Evolutionary conservation across 2,329 filamentous ascomycete species (phyloP).

Genomic region (Sporothrix schenckii): DNA sequence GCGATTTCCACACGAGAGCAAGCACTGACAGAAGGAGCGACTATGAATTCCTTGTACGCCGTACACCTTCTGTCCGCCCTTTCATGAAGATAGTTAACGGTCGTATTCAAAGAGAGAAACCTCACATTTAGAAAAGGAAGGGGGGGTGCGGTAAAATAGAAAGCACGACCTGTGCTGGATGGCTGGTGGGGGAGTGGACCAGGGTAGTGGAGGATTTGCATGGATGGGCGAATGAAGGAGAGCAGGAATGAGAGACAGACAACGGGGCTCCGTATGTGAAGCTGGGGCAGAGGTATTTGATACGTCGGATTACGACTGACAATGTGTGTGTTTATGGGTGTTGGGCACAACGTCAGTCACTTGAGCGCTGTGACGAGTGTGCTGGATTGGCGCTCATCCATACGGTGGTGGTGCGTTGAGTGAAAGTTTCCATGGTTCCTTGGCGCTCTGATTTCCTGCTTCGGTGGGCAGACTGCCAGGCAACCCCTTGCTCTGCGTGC

Average conservation of each 20-base stretch:
- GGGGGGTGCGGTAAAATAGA: constrained; percentile 30
- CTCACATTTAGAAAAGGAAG: constrained; percentile 22
- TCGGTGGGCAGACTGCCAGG: constrained; percentile 17
- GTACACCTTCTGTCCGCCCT: neutral
- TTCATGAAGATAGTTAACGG: neutral
- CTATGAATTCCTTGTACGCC: neutral
- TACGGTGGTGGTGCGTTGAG: neutral
- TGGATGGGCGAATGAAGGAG: constrained; percentile 11
- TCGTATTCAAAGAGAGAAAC: neutral
- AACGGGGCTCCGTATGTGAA: constrained; percentile 16
- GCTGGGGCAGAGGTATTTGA: neutral
- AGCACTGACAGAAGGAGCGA: neutral
- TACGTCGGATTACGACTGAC: too few relatives aligned
- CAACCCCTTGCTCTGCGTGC: neutral
- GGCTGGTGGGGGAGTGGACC: constrained; percentile 16
- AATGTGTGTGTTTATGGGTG: neutral
- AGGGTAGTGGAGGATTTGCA: constrained; percentile 6
- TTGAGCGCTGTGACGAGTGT: constrained; percentile 3
- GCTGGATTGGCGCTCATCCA: neutral
- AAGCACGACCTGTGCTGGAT: constrained; percentile 29
- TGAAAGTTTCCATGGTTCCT: constrained; percentile 9
- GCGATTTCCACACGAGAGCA: neutral
- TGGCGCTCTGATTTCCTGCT: constrained; percentile 26
- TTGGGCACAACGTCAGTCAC: constrained; percentile 1
- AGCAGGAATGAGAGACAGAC: constrained; percentile 1